Evolutionary conservation across 148 eudicot genomes (phyloP), one percentile per base, ranked within the genome.

Genomic region (Fagopyrum homotropicum): DNA sequence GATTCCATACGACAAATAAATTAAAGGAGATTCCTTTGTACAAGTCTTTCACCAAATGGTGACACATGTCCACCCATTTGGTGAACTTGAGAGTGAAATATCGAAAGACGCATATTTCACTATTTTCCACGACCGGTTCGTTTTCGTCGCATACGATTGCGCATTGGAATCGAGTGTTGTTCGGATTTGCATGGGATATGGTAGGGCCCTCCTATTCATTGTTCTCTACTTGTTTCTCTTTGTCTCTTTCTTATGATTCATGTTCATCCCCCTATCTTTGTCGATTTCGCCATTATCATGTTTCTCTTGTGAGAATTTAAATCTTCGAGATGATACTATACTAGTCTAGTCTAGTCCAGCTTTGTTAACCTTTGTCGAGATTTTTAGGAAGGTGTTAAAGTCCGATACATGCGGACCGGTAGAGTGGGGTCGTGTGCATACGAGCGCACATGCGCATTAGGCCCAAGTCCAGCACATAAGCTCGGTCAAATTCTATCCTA

Each of bases 91-190:
- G 45, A 64, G 46, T 7, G 46, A 64, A 7, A 35, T 45, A 35
- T 64, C 10, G 45, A 43, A 22, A 59, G 35, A 16, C 17, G 63
- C 45, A 61, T 61, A 7, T 61, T 35, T 61, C 44, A 61, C 30
- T 35, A 35, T 35, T 35, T 35, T 2, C 40, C 40, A 35, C 45
- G 69, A 66, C 12, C 71, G 71, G 71, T 40, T 66, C 19, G 19
- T 14, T 66, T 66, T 66, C 71, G 71, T 66, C 47, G 71, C 71
- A 66, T 66, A 66, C 17, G 71, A 66, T 30, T 10, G 12, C 9
- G 9, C 40, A 17, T 26, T 14, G 71, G 70, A 64, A 30, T 5
- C 15, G n/a, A 59, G 9, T 35, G 7, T 64, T 30, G 4, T 35
- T 64, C 4, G 4, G 71, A 66, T 66, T 35, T 66, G 71, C 46